Percentiles rank a stretch among this genome's conserved stretches.
Conservation (phyloP, 2,329 filamentous ascomycete species). For the Exophiala sideris region DNA sequence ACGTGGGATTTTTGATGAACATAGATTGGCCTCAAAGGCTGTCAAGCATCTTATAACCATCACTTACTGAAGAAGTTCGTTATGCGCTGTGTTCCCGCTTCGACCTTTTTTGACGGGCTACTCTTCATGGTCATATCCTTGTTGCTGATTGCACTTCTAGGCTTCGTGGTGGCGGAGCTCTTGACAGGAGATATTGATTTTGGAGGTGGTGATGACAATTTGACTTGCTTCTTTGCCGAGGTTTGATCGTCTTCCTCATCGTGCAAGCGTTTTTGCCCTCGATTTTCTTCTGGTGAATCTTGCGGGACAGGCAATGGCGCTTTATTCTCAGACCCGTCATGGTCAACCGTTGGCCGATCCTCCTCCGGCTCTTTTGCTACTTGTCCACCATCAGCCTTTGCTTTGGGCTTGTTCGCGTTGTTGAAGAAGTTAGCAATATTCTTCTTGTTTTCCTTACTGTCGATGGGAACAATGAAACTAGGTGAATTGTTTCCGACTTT, state of each 20-base stretch:
- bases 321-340: constrained; percentile 50
- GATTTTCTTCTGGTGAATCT: constrained; percentile 22
- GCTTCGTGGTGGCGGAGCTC: constrained; percentile 40
- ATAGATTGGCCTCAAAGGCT: neutral
- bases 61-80: constrained; percentile 48
- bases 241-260: constrained; percentile 17
- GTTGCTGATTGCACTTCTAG: constrained; percentile 58
- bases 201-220: constrained; percentile 21
- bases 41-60: neutral
- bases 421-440: constrained; percentile 94
- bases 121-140: constrained; percentile 44
- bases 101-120: constrained; percentile 39
- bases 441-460: constrained; percentile 82
- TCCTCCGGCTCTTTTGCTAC: constrained; percentile 34
- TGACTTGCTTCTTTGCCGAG: constrained; percentile 20
- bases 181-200: constrained; percentile 40
- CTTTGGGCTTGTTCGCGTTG: constrained; percentile 38
- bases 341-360: constrained; percentile 43
- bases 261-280: constrained; percentile 31
- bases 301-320: constrained; percentile 47
- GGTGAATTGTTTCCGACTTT: constrained; percentile 92
- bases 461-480: constrained; percentile 74
- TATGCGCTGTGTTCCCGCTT: constrained; percentile 52
- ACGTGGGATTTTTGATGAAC: neutral
- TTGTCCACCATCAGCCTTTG: constrained; percentile 8